These are phyloP conservation scores for Lathyrus tuberosus DNA, from an alignment of 306 rosid genomes.

Conservation along the genomic window DNA sequence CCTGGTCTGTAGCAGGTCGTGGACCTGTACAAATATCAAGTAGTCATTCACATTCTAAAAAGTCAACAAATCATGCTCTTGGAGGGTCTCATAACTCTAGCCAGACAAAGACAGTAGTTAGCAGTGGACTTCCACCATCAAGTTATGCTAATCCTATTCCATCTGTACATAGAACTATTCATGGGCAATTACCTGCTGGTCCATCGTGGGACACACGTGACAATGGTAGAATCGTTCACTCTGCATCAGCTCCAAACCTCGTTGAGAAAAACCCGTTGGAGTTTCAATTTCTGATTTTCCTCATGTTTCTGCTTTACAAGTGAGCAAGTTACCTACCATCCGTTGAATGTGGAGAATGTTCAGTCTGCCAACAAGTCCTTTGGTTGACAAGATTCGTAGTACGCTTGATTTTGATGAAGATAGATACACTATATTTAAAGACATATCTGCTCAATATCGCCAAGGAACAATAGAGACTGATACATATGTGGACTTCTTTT, in stretches of 20 bases:
- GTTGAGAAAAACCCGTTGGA: conserved; percentile 51
- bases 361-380: conserved; percentile 88
- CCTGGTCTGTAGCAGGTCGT: conserved; percentile 72
- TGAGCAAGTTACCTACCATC: conserved; percentile 52
- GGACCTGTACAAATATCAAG: conserved; percentile 50
- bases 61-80: conserved; percentile 44
- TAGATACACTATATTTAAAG: too few species aligned
- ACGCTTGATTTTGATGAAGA: conserved; percentile 82
- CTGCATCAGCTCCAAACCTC: conserved; percentile 82
- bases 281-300: conserved; percentile 74
- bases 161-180: conserved; percentile 46
- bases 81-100: too few species aligned
- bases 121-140: conserved; percentile 42
- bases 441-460: too few species aligned
- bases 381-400: conserved; percentile 80
- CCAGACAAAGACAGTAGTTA: conserved; percentile 35
- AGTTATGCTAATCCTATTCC: conserved; percentile 58
- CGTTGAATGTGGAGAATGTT: conserved; percentile 54
- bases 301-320: conserved; percentile 71
- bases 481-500: too few species aligned
- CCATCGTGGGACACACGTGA: conserved; percentile 52
- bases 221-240: conserved; percentile 61
- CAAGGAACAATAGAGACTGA: too few species aligned
- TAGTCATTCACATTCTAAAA: conserved; percentile 53
- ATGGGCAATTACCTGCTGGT: conserved; percentile 51